A percentile compares a stretch with the other conserved stretches of the same genome.
Conservation (phyloP, 495 filamentous ascomycete species). For the Trichoderma gamsii region DNA sequence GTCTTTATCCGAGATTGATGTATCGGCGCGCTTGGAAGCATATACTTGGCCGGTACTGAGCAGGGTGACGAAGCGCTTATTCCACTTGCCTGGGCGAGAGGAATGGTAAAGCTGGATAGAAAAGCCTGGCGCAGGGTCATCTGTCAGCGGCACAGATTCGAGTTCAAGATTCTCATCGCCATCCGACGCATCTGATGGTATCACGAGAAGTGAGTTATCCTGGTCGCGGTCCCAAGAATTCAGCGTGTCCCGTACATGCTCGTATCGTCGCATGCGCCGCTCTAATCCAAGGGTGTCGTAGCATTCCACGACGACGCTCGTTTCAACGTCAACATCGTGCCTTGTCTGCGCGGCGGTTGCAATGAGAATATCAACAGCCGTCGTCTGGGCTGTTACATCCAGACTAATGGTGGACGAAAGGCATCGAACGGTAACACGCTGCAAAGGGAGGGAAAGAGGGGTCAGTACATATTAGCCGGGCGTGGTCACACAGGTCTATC, state of each 20-base stretch:
- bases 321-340: conserved; percentile 51
- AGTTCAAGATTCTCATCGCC: conserved; percentile 38
- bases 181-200: conserved; percentile 28
- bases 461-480: neutral
- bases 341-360: conserved; percentile 50
- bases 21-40: conserved; percentile 60
- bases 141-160: conserved; percentile 48
- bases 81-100: conserved; percentile 74
- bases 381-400: conserved; percentile 66
- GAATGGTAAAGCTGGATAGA: conserved; percentile 73
- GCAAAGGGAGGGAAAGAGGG: conserved; percentile 9
- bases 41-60: conserved; percentile 68
- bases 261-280: conserved; percentile 77
- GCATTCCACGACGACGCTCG: conserved; percentile 66
- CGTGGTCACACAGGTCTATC: neutral
- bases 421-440: conserved; percentile 63
- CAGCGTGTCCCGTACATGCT: conserved; percentile 79
- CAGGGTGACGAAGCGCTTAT: conserved; percentile 74
- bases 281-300: conserved; percentile 74
- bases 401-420: conserved; percentile 55
- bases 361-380: conserved; percentile 61
- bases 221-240: conserved; percentile 84
- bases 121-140: conserved; percentile 49
- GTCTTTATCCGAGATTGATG: conserved; percentile 53
- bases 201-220: conserved; percentile 61